These are phyloP conservation scores for Coemansia sp. DNA, from an alignment of 192 early-diverging fungal species.

Conservation along the genomic window DNA sequence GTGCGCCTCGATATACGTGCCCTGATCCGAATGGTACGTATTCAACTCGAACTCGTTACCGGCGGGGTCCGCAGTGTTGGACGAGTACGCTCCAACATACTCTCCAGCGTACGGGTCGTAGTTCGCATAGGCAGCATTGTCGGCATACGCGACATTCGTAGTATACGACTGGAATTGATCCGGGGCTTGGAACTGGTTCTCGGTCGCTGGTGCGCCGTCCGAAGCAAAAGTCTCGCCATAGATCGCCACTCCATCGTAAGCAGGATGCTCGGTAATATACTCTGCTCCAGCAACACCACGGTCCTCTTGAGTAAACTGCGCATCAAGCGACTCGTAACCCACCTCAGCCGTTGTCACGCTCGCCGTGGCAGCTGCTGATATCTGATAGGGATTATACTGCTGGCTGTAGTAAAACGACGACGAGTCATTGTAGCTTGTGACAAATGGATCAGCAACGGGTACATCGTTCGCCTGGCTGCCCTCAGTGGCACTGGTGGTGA, in stretches of 20 bases:
- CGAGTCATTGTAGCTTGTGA: background rate
- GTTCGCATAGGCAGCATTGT: background rate
- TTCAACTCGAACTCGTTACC: background rate
- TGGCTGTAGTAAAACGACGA: slow-evolving; percentile 14
- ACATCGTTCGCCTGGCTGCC: slow-evolving; percentile 2
- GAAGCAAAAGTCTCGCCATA: slow-evolving; percentile 1
- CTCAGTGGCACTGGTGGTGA: background rate
- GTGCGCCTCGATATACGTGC: background rate
- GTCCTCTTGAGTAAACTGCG: slow-evolving; percentile 9
- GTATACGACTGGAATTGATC: background rate
- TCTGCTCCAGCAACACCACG: background rate
- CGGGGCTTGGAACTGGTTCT: background rate
- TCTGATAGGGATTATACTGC: background rate
- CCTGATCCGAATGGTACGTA: background rate
- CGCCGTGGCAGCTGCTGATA: background rate
- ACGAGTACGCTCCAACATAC: background rate
- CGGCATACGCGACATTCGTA: background rate
- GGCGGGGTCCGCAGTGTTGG: background rate
- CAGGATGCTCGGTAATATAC: background rate
- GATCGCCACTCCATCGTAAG: background rate
- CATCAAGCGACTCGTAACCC: slow-evolving; percentile 17
- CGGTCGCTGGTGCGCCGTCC: background rate
- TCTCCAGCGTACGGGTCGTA: slow-evolving; percentile 2
- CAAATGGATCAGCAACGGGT: background rate
- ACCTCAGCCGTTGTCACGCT: slow-evolving; percentile 3